Base-by-base conservation (phyloP, 179 eudicot species). In the Pouteria campechiana region DNA sequence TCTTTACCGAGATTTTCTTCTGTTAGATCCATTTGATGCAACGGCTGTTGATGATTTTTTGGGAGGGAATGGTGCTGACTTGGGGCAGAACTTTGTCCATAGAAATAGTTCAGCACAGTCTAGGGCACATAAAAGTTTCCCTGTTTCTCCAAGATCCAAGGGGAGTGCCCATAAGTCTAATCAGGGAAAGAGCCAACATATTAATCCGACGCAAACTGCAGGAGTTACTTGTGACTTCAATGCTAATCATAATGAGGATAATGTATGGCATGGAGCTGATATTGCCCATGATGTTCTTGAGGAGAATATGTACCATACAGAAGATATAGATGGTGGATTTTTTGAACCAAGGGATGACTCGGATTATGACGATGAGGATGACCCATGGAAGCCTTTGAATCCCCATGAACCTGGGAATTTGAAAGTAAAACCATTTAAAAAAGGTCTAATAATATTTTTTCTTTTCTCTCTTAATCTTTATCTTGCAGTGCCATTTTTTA, bases 311-410 rank as follows among this genome's bases (percentile, higher is more conserved):
- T 52, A 63, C 50, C 42, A 37, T 65, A 79, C 71, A 29, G 65
- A 42, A 47, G 81, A 55, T 51, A 61, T 68, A 56, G 81, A 68
- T 51, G 76, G 61, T 58, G 52, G 64, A 48, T 58, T 38, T 59
- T 65, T 78, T 44, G 78, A 66, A 36, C 54, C 69, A 30, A 69
- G 52, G 28, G 73, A 78, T 46, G 76, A 72, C 62, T 59, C 68
- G 29, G 84, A 68, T 61, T n/a, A n/a, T n/a, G 70, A 54, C 34
- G 73, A 66, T 9, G 73, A 51, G 20, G 83, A 78, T 28, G 95
- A 89, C 70, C 93, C 95, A 16, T 90, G 98, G 98, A 75, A 79
- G 64, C 84, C 82, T 44, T 51, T 86, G 65, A 86, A 90, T 60
- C 95, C 95, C 35, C 86, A 86, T 74, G 95, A 86, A 56, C 82